Conservation (phyloP, 257 asterid genomes). For the Gentiana macrophylla region DNA sequence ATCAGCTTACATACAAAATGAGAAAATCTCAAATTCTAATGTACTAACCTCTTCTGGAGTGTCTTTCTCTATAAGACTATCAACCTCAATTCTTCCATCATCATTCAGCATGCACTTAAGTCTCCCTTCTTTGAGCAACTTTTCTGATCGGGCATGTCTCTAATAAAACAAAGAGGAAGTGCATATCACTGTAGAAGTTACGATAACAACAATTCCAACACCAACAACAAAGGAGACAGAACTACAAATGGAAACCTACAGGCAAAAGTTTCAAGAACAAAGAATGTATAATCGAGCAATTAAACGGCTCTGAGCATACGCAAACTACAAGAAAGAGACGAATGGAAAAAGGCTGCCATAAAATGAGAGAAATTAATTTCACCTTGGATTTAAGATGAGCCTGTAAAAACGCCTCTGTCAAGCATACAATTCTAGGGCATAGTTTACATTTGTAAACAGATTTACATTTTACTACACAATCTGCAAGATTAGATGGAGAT, state of each 20-base stretch:
- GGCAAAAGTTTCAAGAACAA: not conserved
- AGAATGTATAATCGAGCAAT: not conserved
- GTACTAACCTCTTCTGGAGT: conserved; percentile 33
- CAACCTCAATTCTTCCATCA: conserved; percentile 50
- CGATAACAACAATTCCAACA: not conserved
- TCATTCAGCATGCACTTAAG: conserved; percentile 68
- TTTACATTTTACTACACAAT: conserved; percentile 53
- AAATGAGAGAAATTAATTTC: conserved; percentile 8
- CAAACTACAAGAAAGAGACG: not conserved
- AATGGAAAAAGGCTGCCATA: not conserved
- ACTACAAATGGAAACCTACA: not conserved
- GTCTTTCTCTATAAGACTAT: conserved; percentile 22
- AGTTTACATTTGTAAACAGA: conserved; percentile 88
- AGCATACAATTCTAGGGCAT: conserved; percentile 87
- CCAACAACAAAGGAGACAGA: not conserved
- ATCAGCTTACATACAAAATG: conserved; percentile 2
- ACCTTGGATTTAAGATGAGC: conserved; percentile 87
- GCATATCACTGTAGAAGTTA: conserved; percentile 4
- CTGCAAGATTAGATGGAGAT: conserved; percentile 20
- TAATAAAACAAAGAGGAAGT: conserved; percentile 22
- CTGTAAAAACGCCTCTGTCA: conserved; percentile 61
- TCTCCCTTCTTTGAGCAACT: conserved; percentile 73
- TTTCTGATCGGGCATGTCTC: conserved; percentile 89
- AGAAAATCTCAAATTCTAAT: conserved; percentile 9
- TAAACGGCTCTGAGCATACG: too few relatives aligned